Evolutionary conservation across 176 grass and related monocot species (phyloP).

Genomic region (Ampelocalamus luodianensis): DNA sequence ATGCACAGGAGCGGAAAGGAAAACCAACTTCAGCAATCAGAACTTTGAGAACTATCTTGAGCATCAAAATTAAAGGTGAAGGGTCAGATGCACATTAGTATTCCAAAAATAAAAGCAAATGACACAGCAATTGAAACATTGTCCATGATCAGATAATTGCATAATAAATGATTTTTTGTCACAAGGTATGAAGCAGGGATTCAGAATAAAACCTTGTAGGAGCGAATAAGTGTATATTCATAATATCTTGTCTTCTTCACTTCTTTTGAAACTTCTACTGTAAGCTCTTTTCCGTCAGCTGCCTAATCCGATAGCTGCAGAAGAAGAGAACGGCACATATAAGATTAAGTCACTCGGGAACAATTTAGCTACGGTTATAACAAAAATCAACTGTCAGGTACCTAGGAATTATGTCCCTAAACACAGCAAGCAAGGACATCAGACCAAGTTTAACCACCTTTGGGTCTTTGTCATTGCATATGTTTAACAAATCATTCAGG

Average conservation of each 20-base stretch:
- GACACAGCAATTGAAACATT: neutral
- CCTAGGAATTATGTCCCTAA: constrained; percentile 89
- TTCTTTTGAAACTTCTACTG: constrained; percentile 84
- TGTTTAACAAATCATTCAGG: constrained; percentile 78
- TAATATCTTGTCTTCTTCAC: constrained; percentile 79
- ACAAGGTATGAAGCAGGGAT: neutral
- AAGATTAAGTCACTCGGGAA: constrained; percentile 26
- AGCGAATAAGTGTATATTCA: constrained; percentile 86
- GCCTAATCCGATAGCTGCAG: constrained; percentile 87
- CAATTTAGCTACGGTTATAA: neutral
- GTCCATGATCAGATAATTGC: constrained; percentile 14
- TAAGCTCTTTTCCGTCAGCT: constrained; percentile 86
- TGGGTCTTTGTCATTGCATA: constrained; percentile 75
- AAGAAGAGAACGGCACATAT: constrained; percentile 36
- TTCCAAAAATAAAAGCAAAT: neutral
- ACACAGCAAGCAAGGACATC: constrained; percentile 93
- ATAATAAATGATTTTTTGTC: constrained; percentile 2
- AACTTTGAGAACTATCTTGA: constrained; percentile 31
- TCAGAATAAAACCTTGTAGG: constrained; percentile 72
- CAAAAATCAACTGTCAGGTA: constrained; percentile 18
- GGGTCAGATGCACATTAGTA: neutral
- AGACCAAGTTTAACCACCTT: constrained; percentile 82
- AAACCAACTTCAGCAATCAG: constrained; percentile 10
- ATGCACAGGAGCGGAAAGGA: constrained; percentile 6
- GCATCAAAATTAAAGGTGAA: constrained; percentile 13